Conservation (phyloP, 2,329 filamentous ascomycete species). For the Acarospora socialis region DNA sequence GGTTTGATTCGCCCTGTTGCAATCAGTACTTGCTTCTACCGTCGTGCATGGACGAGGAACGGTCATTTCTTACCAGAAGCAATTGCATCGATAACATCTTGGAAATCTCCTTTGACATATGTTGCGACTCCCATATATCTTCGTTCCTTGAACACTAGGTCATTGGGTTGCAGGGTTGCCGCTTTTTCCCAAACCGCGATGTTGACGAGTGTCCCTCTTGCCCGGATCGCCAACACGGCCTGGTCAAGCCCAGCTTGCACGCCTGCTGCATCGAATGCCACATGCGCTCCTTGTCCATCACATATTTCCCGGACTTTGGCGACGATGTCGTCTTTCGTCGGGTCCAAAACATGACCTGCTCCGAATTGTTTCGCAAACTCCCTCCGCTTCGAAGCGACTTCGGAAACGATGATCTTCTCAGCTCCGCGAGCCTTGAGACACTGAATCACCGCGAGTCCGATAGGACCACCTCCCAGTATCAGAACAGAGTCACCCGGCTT, state of each 20-base stretch:
- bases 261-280: slow-evolving; percentile 40
- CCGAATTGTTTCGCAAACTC: slow-evolving; percentile 38
- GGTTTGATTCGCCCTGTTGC: slow-evolving; percentile 15
- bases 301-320: slow-evolving; percentile 20
- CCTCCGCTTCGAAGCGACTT: slow-evolving; percentile 34
- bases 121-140: slow-evolving; percentile 39
- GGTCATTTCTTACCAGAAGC: slow-evolving; percentile 13
- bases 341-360: slow-evolving; percentile 38
- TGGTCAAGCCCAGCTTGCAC: slow-evolving; percentile 37
- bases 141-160: slow-evolving; percentile 38
- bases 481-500: slow-evolving; percentile 32
- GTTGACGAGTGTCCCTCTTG: slow-evolving; percentile 38
- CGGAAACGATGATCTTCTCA: slow-evolving; percentile 39
- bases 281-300: slow-evolving; percentile 32
- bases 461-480: slow-evolving; percentile 39
- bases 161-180: slow-evolving; percentile 35
- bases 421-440: slow-evolving; percentile 29
- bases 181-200: slow-evolving; percentile 43
- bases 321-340: slow-evolving; percentile 34
- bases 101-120: slow-evolving; percentile 38
- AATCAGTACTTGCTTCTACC: neutral
- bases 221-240: slow-evolving; percentile 34
- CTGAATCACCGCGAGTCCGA: slow-evolving; percentile 37
- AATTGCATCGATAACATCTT: slow-evolving; percentile 32
- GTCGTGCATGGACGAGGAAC: too few species aligned